phyloP scores from a whole-genome alignment of 495 filamentous ascomycete species.

The Choiromyces venosus region DNA sequence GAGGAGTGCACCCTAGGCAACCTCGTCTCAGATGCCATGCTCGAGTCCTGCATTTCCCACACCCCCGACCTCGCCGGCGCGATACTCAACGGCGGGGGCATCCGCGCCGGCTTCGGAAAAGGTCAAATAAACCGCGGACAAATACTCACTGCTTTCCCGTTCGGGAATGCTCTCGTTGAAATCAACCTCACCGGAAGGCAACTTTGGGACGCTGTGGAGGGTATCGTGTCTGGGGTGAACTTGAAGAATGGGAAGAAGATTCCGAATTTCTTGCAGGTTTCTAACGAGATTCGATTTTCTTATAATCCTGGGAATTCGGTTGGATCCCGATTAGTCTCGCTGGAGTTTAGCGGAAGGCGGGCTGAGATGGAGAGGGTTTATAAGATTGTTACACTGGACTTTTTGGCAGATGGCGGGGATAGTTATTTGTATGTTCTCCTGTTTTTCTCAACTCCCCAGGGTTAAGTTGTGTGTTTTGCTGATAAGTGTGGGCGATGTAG shows the following conservation, averaged over 20 bases:
- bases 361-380: conserved; percentile 46
- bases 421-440: conserved; percentile 45
- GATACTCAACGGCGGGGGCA: conserved; percentile 54
- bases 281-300: conserved; percentile 47
- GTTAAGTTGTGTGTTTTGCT: too few relatives aligned
- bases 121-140: conserved; percentile 53
- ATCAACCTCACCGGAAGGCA: conserved; percentile 46
- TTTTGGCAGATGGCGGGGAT: conserved; percentile 53
- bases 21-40: conserved; percentile 51
- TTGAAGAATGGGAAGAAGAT: conserved; percentile 48
- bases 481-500: too few relatives aligned
- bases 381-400: conserved; percentile 53
- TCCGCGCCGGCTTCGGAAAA: conserved; percentile 54
- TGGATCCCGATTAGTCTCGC: conserved; percentile 45
- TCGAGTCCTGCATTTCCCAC: conserved; percentile 49
- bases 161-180: conserved; percentile 54
- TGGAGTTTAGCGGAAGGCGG: conserved; percentile 44
- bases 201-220: conserved; percentile 52
- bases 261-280: conserved; percentile 53
- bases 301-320: conserved; percentile 46
- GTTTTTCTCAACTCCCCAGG: neutral
- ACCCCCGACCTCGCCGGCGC: conserved; percentile 44
- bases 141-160: conserved; percentile 55
- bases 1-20: conserved; percentile 53
- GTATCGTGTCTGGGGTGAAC: conserved; percentile 48